These are phyloP conservation scores for Xylariaceae sp. DNA, from an alignment of 2,329 filamentous ascomycete species.

Conservation along the genomic window DNA sequence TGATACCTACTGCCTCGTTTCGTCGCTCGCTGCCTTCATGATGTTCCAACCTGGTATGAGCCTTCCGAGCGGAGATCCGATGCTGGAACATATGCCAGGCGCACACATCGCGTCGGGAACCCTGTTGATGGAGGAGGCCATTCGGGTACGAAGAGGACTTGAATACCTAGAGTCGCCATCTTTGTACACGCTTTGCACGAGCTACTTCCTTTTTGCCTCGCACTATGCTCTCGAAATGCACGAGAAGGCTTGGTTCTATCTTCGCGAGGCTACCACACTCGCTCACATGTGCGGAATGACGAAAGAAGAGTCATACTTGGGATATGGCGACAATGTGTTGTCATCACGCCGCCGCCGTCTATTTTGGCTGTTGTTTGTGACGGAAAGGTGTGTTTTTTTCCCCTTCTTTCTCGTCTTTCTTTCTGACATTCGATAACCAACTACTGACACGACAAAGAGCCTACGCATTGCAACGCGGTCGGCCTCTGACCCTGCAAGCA, in stretches of 20 bases:
- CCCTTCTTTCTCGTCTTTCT: not conserved
- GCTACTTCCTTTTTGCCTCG: conserved; percentile 71
- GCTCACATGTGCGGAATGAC: conserved; percentile 55
- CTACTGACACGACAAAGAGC: conserved; percentile 45
- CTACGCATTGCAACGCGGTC: conserved; percentile 65
- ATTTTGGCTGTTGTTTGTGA: conserved; percentile 68
- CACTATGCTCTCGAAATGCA: conserved; percentile 68
- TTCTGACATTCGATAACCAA: conserved; percentile 6
- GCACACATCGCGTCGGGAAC: conserved; percentile 60
- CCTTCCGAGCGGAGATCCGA: conserved; percentile 51
- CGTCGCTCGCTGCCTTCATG: conserved; percentile 61
- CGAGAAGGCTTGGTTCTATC: conserved; percentile 72
- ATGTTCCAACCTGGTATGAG: conserved; percentile 64
- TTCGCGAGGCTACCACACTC: conserved; percentile 71
- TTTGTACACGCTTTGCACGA: conserved; percentile 60
- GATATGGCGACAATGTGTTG: conserved; percentile 54
- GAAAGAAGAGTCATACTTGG: conserved; percentile 57
- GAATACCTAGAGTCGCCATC: conserved; percentile 54
- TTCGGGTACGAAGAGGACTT: conserved; percentile 58
- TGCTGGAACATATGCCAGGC: conserved; percentile 51
- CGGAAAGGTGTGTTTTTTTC: conserved; percentile 52
- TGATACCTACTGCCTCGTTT: conserved; percentile 59
- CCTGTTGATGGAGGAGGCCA: conserved; percentile 60
- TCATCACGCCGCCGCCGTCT: conserved; percentile 59
- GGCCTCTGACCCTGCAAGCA: conserved; percentile 64